Percentiles rank a stretch among this genome's conserved stretches.
Conservation (phyloP, 345 rosid species). For the Iberis pinnata region DNA sequence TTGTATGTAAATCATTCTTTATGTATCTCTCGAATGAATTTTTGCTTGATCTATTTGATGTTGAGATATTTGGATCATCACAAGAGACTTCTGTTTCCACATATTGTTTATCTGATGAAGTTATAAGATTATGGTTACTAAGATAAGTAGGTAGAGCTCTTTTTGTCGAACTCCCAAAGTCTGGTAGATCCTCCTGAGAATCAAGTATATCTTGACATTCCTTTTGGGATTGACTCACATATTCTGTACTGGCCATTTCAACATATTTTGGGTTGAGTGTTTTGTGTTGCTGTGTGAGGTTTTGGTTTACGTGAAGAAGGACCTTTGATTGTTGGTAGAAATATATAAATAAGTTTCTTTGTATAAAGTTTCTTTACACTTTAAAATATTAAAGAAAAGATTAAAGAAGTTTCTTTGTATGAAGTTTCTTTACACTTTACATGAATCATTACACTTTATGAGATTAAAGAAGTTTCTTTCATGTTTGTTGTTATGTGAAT, state of each 20-base stretch:
- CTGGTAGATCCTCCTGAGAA: constrained; percentile 53
- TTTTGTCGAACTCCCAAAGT: constrained; percentile 40
- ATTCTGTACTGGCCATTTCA: constrained; percentile 73
- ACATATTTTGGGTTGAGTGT: no score
- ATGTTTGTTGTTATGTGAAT: no score
- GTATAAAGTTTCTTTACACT: no score
- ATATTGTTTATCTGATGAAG: constrained; percentile 36
- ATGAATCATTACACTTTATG: no score
- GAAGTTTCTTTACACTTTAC: no score
- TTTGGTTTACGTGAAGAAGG: no score
- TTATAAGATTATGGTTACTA: constrained; percentile 22
- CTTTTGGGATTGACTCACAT: constrained; percentile 72
- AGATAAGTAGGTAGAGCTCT: constrained; percentile 26
- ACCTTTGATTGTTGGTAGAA: no score
- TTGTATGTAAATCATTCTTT: constrained; percentile 33
- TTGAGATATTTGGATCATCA: constrained; percentile 42
- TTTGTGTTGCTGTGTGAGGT: no score
- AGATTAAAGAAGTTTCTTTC: no score
- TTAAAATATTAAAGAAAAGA: no score
- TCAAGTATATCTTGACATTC: constrained; percentile 98
- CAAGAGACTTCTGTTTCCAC: constrained; percentile 45
- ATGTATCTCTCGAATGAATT: constrained; percentile 34
- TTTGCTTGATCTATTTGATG: constrained; percentile 35
- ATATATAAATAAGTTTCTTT: no score
- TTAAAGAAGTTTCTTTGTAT: no score